Percentiles rank a stretch among this genome's conserved stretches.
Conservation (phyloP, 2,329 filamentous ascomycete species). For the Diaporthe destruens region DNA sequence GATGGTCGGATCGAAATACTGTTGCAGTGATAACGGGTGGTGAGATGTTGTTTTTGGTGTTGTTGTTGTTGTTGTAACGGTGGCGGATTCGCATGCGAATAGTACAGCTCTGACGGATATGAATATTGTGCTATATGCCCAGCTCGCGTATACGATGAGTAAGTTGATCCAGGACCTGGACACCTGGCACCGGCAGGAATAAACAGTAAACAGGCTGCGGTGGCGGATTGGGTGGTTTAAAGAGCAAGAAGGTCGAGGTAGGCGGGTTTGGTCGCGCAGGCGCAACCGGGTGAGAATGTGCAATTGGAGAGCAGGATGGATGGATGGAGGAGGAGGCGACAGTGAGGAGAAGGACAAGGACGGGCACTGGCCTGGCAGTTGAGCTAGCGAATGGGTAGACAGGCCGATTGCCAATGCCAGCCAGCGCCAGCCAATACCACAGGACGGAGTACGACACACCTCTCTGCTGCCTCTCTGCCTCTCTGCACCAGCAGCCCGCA, state of each 20-base stretch:
- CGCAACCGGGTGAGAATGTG: not conserved
- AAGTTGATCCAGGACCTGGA: not conserved
- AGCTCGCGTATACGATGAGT: not conserved
- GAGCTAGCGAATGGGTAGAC: conserved; percentile 5
- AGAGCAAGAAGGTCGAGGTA: not conserved
- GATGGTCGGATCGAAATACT: not conserved
- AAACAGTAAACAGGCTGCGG: not conserved
- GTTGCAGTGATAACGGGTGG: not conserved
- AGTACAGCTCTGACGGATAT: not conserved
- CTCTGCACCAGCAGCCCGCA: not conserved
- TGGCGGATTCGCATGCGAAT: not conserved
- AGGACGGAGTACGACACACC: too few species aligned
- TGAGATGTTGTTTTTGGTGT: not conserved
- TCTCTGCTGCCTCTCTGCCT: too few species aligned
- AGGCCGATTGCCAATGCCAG: not conserved
- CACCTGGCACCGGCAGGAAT: not conserved
- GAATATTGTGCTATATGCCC: not conserved
- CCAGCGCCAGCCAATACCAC: not conserved
- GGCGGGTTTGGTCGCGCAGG: not conserved
- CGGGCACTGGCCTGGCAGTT: conserved; percentile 1
- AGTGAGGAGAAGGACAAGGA: conserved; percentile 22
- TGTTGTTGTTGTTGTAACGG: not conserved
- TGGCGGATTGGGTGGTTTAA: conserved; percentile 4
- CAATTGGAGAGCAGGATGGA: not conserved
- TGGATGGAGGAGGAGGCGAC: conserved; percentile 8